Conservation (phyloP, 1,139 yeast species). For the Taphrina populina region DNA sequence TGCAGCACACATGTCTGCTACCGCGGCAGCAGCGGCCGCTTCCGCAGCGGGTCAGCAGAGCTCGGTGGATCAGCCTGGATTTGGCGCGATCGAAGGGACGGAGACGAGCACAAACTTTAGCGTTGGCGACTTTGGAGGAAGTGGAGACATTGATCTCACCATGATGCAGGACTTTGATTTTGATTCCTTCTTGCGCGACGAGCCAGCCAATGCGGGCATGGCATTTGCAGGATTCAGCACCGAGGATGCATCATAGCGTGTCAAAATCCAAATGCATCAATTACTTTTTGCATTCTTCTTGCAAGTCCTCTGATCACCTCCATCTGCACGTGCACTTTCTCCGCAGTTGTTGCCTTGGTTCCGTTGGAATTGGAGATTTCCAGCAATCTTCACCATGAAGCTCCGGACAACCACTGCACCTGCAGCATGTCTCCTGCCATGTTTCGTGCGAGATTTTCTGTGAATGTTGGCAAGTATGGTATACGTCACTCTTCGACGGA, state of each 20-base stretch:
- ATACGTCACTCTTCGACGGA: constrained; percentile 37
- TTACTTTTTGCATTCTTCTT: too few species aligned
- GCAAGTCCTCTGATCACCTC: too few species aligned
- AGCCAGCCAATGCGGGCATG: constrained; percentile 30
- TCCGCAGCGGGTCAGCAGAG: neutral
- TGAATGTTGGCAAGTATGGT: constrained; percentile 3
- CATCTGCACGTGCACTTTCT: too few species aligned
- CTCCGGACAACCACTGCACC: neutral
- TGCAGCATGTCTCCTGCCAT: constrained; percentile 6
- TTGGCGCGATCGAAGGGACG: constrained; percentile 14
- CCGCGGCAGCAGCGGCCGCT: neutral
- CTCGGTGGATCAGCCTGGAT: constrained; percentile 3
- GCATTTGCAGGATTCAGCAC: constrained; percentile 22
- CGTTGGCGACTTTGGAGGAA: constrained; percentile 13
- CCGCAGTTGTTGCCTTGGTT: too few species aligned
- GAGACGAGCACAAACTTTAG: constrained; percentile 21
- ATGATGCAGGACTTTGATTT: constrained; percentile 37
- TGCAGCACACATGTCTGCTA: constrained; percentile 30
- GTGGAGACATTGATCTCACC: constrained; percentile 32
- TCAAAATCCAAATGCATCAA: too few species aligned
- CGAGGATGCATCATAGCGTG: constrained; percentile 20
- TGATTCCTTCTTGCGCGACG: constrained; percentile 37
- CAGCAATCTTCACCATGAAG: too few species aligned
- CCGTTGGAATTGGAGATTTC: too few species aligned
- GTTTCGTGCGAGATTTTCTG: constrained; percentile 3